phyloP scores from a whole-genome alignment of 352 stramenopile species.

The Pythium apleroticum region DNA sequence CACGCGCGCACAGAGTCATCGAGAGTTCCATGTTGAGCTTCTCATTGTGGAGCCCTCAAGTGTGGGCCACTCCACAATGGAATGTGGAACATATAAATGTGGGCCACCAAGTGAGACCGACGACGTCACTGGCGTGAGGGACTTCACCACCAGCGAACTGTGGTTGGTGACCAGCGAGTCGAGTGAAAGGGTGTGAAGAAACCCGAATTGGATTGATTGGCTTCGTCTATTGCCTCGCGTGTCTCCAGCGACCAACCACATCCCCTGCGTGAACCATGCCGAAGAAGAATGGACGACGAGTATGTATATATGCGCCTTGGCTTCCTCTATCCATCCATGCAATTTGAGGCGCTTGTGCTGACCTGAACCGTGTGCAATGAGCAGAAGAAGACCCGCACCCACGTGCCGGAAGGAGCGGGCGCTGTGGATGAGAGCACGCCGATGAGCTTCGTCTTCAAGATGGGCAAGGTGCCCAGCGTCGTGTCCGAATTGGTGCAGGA shows the following conservation, averaged over 20 bases:
- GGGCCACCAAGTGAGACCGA: not conserved
- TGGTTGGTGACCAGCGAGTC: slow-evolving; percentile 7
- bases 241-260: slow-evolving; percentile 1
- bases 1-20: too few relatives aligned
- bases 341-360: not conserved
- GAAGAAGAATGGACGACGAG: slow-evolving; percentile 82
- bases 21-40: too few relatives aligned
- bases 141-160: not conserved
- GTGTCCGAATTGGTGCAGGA: slow-evolving; percentile 91
- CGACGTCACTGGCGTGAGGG: not conserved
- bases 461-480: slow-evolving; percentile 77
- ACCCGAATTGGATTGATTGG: not conserved
- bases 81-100: not conserved
- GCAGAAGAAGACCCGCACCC: slow-evolving; percentile 84
- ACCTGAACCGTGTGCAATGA: slow-evolving; percentile 11
- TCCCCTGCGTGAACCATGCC: slow-evolving; percentile 42
- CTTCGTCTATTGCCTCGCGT: not conserved
- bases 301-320: slow-evolving; percentile 39
- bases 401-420: slow-evolving; percentile 60
- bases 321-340: slow-evolving; percentile 3
- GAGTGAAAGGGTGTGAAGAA: slow-evolving; percentile 10
- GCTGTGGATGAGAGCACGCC: slow-evolving; percentile 86
- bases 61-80: not conserved
- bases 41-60: too few relatives aligned
- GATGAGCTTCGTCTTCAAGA: slow-evolving; percentile 92